These are phyloP conservation scores for Linderniella brevidens DNA, from an alignment of 257 asterid genomes.

Conservation along the genomic window DNA sequence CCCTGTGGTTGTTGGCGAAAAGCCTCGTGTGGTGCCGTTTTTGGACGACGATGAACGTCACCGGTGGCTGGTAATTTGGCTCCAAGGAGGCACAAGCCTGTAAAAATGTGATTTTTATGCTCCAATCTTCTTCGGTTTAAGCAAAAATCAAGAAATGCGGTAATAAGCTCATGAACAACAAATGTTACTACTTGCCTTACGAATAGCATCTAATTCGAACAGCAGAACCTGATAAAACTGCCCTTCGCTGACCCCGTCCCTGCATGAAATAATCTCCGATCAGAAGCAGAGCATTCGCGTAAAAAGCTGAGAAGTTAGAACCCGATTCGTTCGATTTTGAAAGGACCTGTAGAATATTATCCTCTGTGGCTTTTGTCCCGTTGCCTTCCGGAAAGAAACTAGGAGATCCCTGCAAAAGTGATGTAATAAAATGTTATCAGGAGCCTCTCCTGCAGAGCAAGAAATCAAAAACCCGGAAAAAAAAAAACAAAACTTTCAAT, in stretches of 20 bases:
- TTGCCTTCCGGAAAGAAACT: conserved; percentile 92
- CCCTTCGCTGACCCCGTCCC: conserved; percentile 99
- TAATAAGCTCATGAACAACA: too few relatives aligned
- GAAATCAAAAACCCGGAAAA: conserved; percentile 1
- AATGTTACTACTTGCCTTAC: conserved; percentile 40
- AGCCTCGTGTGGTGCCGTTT: conserved; percentile 90
- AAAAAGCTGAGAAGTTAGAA: too few relatives aligned
- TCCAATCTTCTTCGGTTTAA: too few relatives aligned
- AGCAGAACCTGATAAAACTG: conserved; percentile 87
- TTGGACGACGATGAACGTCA: conserved; percentile 86
- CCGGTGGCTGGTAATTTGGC: conserved; percentile 94
- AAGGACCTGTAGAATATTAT: conserved; percentile 93
- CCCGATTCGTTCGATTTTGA: too few relatives aligned
- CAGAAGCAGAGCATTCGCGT: not conserved
- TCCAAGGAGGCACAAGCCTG: conserved; percentile 98
- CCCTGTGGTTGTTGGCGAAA: conserved; percentile 83
- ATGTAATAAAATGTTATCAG: not conserved
- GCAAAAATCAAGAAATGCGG: too few relatives aligned
- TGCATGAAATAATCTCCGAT: conserved; percentile 12
- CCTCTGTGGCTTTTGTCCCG: conserved; percentile 98
- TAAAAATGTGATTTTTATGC: not conserved
- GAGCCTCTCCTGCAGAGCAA: not conserved
- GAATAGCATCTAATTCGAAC: conserved; percentile 88
- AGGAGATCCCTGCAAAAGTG: conserved; percentile 69
- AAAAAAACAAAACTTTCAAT: not conserved